phyloP scores from a whole-genome alignment of 176 grass and related monocot species.

The Paspalum vaginatum region DNA sequence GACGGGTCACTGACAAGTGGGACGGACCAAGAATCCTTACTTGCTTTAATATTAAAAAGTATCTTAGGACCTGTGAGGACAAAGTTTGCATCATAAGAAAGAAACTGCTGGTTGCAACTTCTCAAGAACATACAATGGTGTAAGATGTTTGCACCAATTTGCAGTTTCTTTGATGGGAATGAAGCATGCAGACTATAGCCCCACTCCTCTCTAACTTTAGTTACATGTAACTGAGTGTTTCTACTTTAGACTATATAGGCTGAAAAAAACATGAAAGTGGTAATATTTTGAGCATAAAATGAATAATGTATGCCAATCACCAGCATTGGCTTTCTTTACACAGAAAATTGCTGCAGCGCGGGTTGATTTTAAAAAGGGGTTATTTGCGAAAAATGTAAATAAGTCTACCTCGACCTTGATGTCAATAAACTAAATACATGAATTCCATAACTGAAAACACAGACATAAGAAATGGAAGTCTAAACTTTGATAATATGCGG shows the following conservation, averaged over 20 bases:
- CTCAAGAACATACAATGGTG: neutral
- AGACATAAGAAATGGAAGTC: neutral
- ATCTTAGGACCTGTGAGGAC: slow-evolving; percentile 77
- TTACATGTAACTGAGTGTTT: neutral
- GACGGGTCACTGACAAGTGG: too few relatives aligned
- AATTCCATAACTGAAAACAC: neutral
- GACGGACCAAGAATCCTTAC: too few relatives aligned
- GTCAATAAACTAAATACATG: neutral
- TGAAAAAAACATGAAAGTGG: neutral
- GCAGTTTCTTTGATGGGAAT: slow-evolving; percentile 13
- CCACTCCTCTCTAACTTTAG: neutral
- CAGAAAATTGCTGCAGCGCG: neutral
- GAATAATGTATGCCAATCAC: neutral
- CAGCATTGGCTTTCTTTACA: neutral
- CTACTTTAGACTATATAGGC: neutral
- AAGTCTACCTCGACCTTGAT: neutral
- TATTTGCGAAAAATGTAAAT: neutral
- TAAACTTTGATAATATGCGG: neutral
- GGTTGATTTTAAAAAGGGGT: neutral
- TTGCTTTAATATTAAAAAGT: too few relatives aligned
- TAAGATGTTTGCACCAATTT: slow-evolving; percentile 17
- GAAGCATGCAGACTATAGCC: neutral
- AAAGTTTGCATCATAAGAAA: slow-evolving; percentile 41
- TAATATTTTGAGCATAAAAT: neutral
- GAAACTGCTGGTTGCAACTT: slow-evolving; percentile 28